Base-by-base conservation (phyloP, 1,284 basidiomycete species). In the Ustilago esculenta region DNA sequence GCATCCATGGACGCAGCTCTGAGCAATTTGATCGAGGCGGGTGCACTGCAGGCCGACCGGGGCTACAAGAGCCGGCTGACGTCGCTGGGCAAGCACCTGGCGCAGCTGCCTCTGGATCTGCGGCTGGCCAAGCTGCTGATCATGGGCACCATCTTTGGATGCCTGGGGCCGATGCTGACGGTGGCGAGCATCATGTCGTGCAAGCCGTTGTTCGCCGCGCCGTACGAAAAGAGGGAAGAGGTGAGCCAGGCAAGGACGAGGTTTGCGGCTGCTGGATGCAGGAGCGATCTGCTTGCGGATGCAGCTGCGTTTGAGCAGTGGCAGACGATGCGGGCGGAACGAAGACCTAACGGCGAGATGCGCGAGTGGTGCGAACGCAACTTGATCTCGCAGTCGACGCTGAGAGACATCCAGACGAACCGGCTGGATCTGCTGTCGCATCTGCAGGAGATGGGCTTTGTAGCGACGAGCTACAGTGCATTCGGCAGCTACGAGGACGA, bases 221-320 rank as follows among this genome's bases (percentile, higher is more conserved):
- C 92, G 0, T 86, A 90, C 79, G 92, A 95, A 29, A 89, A 89
- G 81, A 85, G 92, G 7, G 90, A 94, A 29, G 91, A 92, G 73
- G 89, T 90, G 7, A 86, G 85, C 46, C 85, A 85, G 89, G 39
- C 66, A 2, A 42, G 69, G 5, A 47, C 58, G 20, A 61, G 52
- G 24, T 73, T 71, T 20, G 49, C 57, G 7, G 36, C 93, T 75
- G 83, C 87, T 9, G 85, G 84, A 11, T 89, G 85, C n/a, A 88
- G 89, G 57, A 94, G 92, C 68, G 94, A 97, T 77, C 85, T 97
- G 5, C 84, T 97, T 24, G 92, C 92, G 0, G 90, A 94, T 73
- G 86, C 88, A 7, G 85, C 87, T 40, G 92, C 92, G 0, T 95
- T 90, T 77, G 85, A 90, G 30, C 86, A 89, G 61, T 91, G 87